These are phyloP conservation scores for Nannizziopsis arthrosporioides DNA, from an alignment of 2,329 filamentous ascomycete species.

Conservation along the genomic window DNA sequence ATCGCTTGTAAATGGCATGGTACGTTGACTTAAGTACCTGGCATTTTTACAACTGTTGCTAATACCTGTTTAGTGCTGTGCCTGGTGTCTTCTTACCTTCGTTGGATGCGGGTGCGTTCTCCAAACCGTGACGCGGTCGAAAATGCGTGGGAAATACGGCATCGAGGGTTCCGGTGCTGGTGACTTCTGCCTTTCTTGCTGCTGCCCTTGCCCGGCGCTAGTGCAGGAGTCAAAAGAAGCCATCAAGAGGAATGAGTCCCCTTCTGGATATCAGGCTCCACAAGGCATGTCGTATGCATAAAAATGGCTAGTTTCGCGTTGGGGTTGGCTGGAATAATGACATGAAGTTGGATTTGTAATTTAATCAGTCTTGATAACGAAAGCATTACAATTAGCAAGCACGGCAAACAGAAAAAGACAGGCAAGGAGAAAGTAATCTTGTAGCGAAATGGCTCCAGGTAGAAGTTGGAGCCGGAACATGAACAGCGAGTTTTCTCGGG, in stretches of 20 bases:
- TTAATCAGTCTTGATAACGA: no score
- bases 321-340: background rate
- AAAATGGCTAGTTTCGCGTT: background rate
- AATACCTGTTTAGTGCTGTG: constrained; percentile 23
- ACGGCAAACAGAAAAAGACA: no score
- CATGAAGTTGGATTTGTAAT: no score
- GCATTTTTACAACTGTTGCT: background rate
- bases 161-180: constrained; percentile 40
- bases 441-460: no score
- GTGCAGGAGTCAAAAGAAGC: constrained; percentile 50
- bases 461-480: no score
- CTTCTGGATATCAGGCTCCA: constrained; percentile 21
- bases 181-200: constrained; percentile 45
- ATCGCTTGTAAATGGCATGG: constrained; percentile 22
- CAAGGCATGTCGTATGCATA: constrained; percentile 17
- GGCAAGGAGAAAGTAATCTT: no score
- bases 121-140: constrained; percentile 43
- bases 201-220: constrained; percentile 46
- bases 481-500: no score
- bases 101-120: constrained; percentile 30
- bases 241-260: constrained; percentile 15
- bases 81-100: constrained; percentile 23
- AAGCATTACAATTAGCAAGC: no score
- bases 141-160: constrained; percentile 44
- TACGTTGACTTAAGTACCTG: constrained; percentile 16